Evolutionary conservation across 306 rosid genomes (phyloP).

Genomic region (Lathyrus aphaca): DNA sequence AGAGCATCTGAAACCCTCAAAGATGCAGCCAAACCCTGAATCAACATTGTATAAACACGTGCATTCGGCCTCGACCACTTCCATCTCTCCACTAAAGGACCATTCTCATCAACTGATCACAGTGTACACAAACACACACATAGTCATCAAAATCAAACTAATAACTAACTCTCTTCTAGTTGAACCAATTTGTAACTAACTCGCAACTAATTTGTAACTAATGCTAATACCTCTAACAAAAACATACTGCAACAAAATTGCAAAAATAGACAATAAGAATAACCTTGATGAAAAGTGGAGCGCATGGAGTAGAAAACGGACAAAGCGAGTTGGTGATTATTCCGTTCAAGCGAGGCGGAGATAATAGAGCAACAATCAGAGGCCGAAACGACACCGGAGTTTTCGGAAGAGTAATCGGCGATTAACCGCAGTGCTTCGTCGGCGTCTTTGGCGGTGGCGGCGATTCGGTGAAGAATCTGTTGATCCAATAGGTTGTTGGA

Average conservation of each 20-base stretch:
- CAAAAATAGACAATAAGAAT: not conserved
- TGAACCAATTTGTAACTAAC: too few species aligned
- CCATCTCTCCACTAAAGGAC: conserved; percentile 66
- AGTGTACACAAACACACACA: conserved; percentile 14
- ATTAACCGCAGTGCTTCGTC: conserved; percentile 58
- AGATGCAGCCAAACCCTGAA: conserved; percentile 82
- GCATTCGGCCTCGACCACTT: conserved; percentile 90
- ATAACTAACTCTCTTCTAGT: too few species aligned
- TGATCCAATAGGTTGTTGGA: conserved; percentile 53
- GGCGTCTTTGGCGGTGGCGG: conserved; percentile 59
- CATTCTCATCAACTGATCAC: conserved; percentile 56
- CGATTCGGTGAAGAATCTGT: conserved; percentile 45
- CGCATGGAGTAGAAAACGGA: conserved; percentile 90
- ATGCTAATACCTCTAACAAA: too few species aligned
- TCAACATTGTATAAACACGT: conserved; percentile 54
- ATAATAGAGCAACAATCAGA: conserved; percentile 65
- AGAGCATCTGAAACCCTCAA: conserved; percentile 92
- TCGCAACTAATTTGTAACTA: too few species aligned
- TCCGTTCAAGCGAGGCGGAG: conserved; percentile 67
- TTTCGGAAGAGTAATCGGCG: conserved; percentile 43
- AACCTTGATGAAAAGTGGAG: conserved; percentile 47
- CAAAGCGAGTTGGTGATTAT: conserved; percentile 71
- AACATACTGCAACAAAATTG: not conserved
- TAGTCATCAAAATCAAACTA: conserved; percentile 9
- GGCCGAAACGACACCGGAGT: conserved; percentile 54